Conservation (phyloP, 768 basidiomycete species). For the Vararia minispora region DNA sequence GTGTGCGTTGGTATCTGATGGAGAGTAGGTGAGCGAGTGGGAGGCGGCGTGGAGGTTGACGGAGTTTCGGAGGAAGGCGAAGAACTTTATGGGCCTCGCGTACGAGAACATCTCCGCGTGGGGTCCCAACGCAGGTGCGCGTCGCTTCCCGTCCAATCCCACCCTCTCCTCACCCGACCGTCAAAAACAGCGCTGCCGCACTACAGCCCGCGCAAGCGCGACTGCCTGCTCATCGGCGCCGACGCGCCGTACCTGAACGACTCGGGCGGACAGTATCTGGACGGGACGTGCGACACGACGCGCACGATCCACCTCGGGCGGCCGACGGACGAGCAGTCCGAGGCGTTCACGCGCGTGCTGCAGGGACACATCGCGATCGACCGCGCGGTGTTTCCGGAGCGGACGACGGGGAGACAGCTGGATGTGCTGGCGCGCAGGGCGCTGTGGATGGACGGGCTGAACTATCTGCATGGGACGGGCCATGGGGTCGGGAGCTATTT, state of each 20-base stretch:
- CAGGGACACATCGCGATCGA: slow-evolving; percentile 98
- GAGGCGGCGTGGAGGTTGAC: slow-evolving; percentile 81
- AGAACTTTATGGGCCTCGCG: slow-evolving; percentile 74
- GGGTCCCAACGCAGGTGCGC: slow-evolving; percentile 73
- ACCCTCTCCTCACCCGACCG: background rate
- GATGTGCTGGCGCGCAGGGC: slow-evolving; percentile 87
- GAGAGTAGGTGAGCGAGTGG: slow-evolving; percentile 87
- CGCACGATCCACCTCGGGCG: slow-evolving; percentile 80
- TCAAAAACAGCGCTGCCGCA: slow-evolving; percentile 79
- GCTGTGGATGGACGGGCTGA: slow-evolving; percentile 78
- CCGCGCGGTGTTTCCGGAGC: slow-evolving; percentile 81
- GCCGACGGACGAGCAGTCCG: slow-evolving; percentile 75
- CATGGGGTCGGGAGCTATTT: slow-evolving; percentile 86
- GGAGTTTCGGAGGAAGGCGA: slow-evolving; percentile 58
- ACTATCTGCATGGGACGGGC: slow-evolving; percentile 85
- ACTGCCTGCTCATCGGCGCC: slow-evolving; percentile 64
- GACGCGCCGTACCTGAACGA: slow-evolving; percentile 87
- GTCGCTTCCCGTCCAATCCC: background rate
- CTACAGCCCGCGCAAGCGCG: slow-evolving; percentile 64
- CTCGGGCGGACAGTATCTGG: slow-evolving; percentile 82
- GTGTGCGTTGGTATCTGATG: no score
- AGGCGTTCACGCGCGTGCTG: slow-evolving; percentile 89
- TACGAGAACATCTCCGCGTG: slow-evolving; percentile 86
- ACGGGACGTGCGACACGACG: slow-evolving; percentile 84
- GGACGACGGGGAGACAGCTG: slow-evolving; percentile 72